Evolutionary conservation across 106 monocot genomes (phyloP).

Genomic region (Dendrobium chrysotoxum): DNA sequence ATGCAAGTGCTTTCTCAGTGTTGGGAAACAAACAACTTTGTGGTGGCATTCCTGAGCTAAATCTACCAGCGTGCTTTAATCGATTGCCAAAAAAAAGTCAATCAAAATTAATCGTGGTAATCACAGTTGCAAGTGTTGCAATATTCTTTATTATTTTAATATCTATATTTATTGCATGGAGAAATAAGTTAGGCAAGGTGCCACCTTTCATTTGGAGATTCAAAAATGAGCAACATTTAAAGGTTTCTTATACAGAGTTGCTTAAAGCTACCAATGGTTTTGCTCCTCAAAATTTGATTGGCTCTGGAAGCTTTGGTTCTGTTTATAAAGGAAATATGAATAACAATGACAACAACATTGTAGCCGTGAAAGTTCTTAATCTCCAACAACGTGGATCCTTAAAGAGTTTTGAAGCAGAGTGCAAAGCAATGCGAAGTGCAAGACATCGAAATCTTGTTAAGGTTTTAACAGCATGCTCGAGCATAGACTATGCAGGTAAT

Average conservation of each 20-base stretch:
- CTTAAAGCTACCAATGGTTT: constrained; percentile 22
- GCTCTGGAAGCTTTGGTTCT: neutral
- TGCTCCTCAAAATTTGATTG: constrained; percentile 26
- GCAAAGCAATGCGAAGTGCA: constrained; percentile 20
- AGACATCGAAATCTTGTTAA: constrained; percentile 39
- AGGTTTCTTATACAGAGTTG: constrained; percentile 23
- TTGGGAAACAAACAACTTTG: constrained; percentile 17
- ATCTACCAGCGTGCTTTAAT: constrained; percentile 15
- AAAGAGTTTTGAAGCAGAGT: constrained; percentile 36
- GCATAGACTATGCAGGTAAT: constrained; percentile 13
- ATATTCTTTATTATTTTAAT: no score
- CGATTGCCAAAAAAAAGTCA: neutral
- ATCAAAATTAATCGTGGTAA: neutral
- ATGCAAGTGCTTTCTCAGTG: constrained; percentile 5
- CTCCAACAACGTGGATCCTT: constrained; percentile 29
- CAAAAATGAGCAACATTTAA: neutral
- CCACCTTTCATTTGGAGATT: no score
- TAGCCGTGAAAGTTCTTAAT: constrained; percentile 39
- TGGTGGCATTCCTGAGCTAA: constrained; percentile 7
- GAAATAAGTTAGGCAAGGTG: neutral
- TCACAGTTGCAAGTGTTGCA: no score
- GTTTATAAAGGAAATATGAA: constrained; percentile 16
- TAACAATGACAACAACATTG: neutral
- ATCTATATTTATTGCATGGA: neutral
- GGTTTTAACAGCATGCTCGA: constrained; percentile 23